Evolutionary conservation across 2,329 filamentous ascomycete genomes (phyloP), one percentile per base, ranked within the genome.

Genomic region (Xylaria digitata): DNA sequence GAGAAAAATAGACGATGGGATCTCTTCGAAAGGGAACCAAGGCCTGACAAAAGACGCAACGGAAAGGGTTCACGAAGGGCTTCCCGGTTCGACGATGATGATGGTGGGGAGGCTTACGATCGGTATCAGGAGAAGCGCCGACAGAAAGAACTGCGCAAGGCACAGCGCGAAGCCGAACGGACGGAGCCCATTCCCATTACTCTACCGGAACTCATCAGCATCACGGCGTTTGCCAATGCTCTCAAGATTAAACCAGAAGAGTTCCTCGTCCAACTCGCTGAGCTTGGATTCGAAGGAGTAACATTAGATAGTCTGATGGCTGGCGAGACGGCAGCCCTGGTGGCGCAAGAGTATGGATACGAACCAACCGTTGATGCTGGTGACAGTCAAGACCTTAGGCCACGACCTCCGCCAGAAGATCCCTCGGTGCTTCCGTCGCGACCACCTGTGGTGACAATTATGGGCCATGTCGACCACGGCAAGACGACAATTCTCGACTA

Each of bases 391-490:
- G 95, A 99, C 78, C 81, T 99, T 45, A 86, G 86, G 68, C 86
- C 92, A 26, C 87, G 90, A 11, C 90, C 93, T 1, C 82, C 85
- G 30, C 87, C 88, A 8, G 89, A 89, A 74, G 92, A 95, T 77
- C 86, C 83, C 55, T 88, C 91, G 0, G 73, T 79, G 15, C 80
- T 97, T 7, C 93, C 94, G 1, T 80, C 83, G 40, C 88, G 96
- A 17, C 95, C 96, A 7, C 96, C 96, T 0, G 93, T 99, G 42
- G 94, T 99, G 45, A 98, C 96, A 0, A 99, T 99, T 75, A 99
- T 99, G 96, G 96, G 96, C 2, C 96, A 99, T 71, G 96, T 99
- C 73, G 96, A 99, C 77, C 96, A 99, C 78, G 96, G 96, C 61
- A 99, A 99, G 82, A 99, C 96, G 0, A 99, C 96, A 0, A 89